Base-by-base conservation (phyloP, 148 eudicot genomes). In the Oxyria digyna region DNA sequence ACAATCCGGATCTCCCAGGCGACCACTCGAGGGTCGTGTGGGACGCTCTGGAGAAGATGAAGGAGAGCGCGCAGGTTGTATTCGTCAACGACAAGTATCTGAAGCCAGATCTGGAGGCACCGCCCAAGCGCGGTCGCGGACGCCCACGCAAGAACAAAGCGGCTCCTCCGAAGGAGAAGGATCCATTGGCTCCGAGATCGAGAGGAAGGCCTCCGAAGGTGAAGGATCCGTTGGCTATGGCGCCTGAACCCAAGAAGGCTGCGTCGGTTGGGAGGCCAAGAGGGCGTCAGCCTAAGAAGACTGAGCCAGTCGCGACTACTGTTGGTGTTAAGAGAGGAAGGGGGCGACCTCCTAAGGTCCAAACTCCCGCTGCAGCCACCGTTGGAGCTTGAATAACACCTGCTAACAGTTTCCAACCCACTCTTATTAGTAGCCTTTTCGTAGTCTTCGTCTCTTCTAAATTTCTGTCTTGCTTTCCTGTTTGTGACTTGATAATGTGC, bases 1-100 rank as follows among this genome's bases (percentile, higher is more conserved):
- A 70, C 67, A 71, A 77, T 65, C 70, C 33, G 3, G 59, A 74
- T 50, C 77, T 81, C 33, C 81, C 84, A 10, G 69, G 74, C 31
- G 74, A 78, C 9, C 84, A 75, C 70, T 67, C 74, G 9, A 62
- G 76, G 2, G 71, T 81, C 52, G 73, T 81, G 4, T 69, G 62
- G 21, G 80, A 77, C 69, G 78, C 75, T 71, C 46, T 81, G 49
- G 75, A 62, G 73, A 77, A 73, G 73, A 77, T 81, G 84, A 77
- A 78, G 64, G 84, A 77, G 14, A 66, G 55, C 2, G 84, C 74
- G 1, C 72, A 81, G 50, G 77, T 81, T 27, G 71, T 77, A 27
- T 78, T 81, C 78, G 73, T 69, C 70, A 75, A 81, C 72, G 78
- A 78, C 77, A 77, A 78, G 48, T 81, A 74, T 69, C 75, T 74